Percentiles rank a stretch among this genome's conserved stretches.
These are phyloP conservation scores for Fragaria ananassa DNA, from an alignment of 306 rosid genomes.

Conservation along the genomic window DNA sequence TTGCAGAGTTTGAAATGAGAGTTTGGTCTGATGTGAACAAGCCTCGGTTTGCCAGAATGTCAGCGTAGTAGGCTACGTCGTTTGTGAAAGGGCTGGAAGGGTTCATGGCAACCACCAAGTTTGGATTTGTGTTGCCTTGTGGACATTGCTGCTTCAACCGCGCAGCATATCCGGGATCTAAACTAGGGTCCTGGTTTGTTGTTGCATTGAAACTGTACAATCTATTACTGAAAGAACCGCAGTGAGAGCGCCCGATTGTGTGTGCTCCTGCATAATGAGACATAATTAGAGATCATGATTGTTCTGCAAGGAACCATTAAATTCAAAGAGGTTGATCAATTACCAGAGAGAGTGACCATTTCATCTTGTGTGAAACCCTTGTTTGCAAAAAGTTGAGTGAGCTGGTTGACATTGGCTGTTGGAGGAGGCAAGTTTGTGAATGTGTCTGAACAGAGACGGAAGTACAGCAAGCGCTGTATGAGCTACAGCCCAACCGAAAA, in stretches of 20 bases:
- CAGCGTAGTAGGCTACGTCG: conserved; percentile 43
- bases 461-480: too few relatives aligned
- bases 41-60: conserved; percentile 45
- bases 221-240: conserved; percentile 52
- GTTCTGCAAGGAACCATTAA: neutral
- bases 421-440: conserved; percentile 56
- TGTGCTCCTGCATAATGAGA: conserved; percentile 52
- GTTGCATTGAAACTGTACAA: conserved; percentile 61
- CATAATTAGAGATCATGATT: neutral
- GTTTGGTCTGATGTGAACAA: conserved; percentile 69
- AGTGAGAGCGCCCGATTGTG: conserved; percentile 69
- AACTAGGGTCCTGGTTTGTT: conserved; percentile 54
- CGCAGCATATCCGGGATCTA: conserved; percentile 45
- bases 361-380: conserved; percentile 75
- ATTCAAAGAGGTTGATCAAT: neutral
- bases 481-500: too few relatives aligned
- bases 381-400: conserved; percentile 46
- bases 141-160: conserved; percentile 58
- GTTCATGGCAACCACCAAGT: conserved; percentile 59
- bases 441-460: too few relatives aligned
- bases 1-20: conserved; percentile 36
- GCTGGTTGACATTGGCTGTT: conserved; percentile 50
- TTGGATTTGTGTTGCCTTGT: conserved; percentile 41
- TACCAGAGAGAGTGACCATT: conserved; percentile 78
- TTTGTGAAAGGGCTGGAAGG: conserved; percentile 43